These are phyloP conservation scores for Agaricus subrufescens DNA, from an alignment of 768 basidiomycete genomes.

Conservation along the genomic window DNA sequence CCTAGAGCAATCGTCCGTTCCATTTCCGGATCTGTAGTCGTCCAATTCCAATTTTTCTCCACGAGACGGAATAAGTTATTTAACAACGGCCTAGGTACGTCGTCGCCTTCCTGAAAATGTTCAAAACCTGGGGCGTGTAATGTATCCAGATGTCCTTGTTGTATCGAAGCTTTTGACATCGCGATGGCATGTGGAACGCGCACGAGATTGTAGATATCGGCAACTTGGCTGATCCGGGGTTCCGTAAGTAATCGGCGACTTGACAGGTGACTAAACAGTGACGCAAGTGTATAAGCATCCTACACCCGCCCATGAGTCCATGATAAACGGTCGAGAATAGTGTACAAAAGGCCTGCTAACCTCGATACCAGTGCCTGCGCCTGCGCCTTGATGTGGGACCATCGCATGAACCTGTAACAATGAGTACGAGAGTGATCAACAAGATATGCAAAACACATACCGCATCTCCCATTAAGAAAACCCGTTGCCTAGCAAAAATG, in stretches of 20 bases:
- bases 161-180: constrained; percentile 12
- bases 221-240: constrained; percentile 10
- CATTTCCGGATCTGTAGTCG: constrained; percentile 19
- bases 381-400: constrained; percentile 43
- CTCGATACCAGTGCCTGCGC: constrained; percentile 46
- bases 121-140: constrained; percentile 20
- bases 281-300: constrained; percentile 37
- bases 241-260: constrained; percentile 17
- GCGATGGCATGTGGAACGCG: constrained; percentile 22
- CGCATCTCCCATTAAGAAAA: constrained; percentile 20
- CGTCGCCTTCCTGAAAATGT: constrained; percentile 21
- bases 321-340: constrained; percentile 18
- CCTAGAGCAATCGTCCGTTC: constrained; percentile 20
- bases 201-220: constrained; percentile 22
- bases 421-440: not conserved
- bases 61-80: constrained; percentile 14
- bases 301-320: constrained; percentile 19
- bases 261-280: constrained; percentile 31
- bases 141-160: constrained; percentile 11
- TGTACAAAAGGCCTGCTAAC: constrained; percentile 13
- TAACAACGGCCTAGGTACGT: constrained; percentile 18
- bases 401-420: constrained; percentile 36
- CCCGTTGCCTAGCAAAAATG: constrained; percentile 15
- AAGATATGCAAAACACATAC: constrained; percentile 8
- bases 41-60: constrained; percentile 21